Percentiles rank a stretch among this genome's conserved stretches.
Evolutionary conservation across 257 asterid genomes (phyloP).

Genomic region (Linaria vulgaris): DNA sequence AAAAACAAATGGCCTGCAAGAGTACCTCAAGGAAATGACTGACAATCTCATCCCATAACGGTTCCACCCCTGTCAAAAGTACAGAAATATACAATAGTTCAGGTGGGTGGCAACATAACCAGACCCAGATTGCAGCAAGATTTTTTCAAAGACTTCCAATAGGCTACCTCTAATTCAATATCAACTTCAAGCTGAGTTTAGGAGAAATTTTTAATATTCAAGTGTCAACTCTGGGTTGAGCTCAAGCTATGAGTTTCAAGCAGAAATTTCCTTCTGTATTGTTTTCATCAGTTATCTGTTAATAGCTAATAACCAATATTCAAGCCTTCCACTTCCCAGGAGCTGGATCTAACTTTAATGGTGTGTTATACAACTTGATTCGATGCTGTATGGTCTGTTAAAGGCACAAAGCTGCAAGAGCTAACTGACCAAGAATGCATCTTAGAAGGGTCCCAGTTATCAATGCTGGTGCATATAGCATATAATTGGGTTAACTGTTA

Average conservation of each 20-base stretch:
- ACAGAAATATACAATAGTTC: constrained; percentile 24
- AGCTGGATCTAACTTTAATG: constrained; percentile 10
- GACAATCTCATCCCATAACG: constrained; percentile 87
- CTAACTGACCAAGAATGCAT: not conserved
- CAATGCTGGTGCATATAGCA: not conserved
- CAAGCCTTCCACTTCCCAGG: constrained; percentile 12
- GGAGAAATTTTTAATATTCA: constrained; percentile 3
- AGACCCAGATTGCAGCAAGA: constrained; percentile 17
- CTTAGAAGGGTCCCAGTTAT: constrained; percentile 1
- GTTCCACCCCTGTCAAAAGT: constrained; percentile 77
- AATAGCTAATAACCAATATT: constrained; percentile 15
- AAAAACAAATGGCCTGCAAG: constrained; percentile 18
- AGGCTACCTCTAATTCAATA: not conserved
- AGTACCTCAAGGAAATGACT: constrained; percentile 90
- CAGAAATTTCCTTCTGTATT: constrained; percentile 10
- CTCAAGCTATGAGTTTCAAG: constrained; percentile 14
- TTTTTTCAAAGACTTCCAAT: constrained; percentile 1
- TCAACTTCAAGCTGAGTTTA: not conserved
- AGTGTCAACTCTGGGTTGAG: not conserved
- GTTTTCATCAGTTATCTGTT: not conserved
- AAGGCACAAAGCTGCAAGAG: not conserved
- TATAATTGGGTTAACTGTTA: not conserved
- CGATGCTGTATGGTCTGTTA: not conserved
- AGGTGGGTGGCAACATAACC: constrained; percentile 19
- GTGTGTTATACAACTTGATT: constrained; percentile 17